Conservation (phyloP, 805 yeast genomes). For the Maudiozyma turicensis region DNA sequence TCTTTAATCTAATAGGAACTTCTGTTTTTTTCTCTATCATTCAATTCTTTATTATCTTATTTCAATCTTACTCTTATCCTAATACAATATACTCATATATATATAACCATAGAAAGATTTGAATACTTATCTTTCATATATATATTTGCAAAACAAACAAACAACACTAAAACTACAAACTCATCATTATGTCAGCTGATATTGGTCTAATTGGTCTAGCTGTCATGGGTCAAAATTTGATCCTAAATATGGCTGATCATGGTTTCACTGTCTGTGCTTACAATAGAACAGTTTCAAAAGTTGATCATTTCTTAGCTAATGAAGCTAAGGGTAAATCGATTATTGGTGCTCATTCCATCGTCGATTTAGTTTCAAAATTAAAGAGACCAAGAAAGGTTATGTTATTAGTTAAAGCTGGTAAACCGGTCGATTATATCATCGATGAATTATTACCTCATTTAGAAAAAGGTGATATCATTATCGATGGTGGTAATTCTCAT, state of each 20-base stretch:
- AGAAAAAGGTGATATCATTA: constrained; percentile 95
- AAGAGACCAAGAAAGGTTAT: constrained; percentile 96
- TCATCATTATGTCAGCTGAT: constrained; percentile 42
- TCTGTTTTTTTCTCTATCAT: too few relatives aligned
- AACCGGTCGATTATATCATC: constrained; percentile 87
- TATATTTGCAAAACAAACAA: background rate
- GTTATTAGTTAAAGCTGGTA: constrained; percentile 92
- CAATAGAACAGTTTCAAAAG: constrained; percentile 95
- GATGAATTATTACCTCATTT: constrained; percentile 79
- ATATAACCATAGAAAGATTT: too few relatives aligned
- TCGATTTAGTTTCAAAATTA: constrained; percentile 76
- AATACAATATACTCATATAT: too few relatives aligned
- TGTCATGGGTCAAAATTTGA: constrained; percentile 99
- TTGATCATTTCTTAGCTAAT: constrained; percentile 83
- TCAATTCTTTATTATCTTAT: too few relatives aligned
- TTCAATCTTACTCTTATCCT: too few relatives aligned
- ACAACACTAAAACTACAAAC: background rate
- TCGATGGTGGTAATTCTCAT: constrained; percentile 99
- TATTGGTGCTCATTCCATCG: constrained; percentile 88
- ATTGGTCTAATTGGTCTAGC: constrained; percentile 98
- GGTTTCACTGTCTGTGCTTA: constrained; percentile 96
- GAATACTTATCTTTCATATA: too few relatives aligned
- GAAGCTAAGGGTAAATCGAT: constrained; percentile 97
- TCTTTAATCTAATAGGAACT: too few relatives aligned
- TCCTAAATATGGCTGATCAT: constrained; percentile 96